Conservation (phyloP, 2,329 filamentous ascomycete genomes). For the Claviceps africana region DNA sequence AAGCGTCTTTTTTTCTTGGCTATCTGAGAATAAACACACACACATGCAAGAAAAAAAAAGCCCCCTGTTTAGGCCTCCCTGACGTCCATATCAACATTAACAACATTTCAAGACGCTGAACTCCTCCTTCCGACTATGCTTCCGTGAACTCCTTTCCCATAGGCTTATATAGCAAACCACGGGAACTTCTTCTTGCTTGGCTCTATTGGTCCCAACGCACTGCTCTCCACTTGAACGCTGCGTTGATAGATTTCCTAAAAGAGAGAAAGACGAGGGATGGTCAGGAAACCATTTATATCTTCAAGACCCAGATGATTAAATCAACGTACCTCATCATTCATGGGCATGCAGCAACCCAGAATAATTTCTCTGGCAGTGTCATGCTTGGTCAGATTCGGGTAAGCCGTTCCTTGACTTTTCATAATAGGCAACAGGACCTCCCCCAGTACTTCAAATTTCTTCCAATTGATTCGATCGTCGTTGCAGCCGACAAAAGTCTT, state of each 20-base stretch:
- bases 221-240: conserved; percentile 44
- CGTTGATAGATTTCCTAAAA: conserved; percentile 50
- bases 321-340: conserved; percentile 73
- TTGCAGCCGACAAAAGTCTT: conserved; percentile 68
- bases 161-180: conserved; percentile 42
- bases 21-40: no score
- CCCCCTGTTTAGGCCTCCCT: not conserved
- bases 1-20: no score
- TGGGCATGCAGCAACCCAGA: conserved; percentile 65
- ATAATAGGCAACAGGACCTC: conserved; percentile 85
- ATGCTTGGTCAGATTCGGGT: conserved; percentile 55
- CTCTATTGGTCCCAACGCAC: conserved; percentile 30
- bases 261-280: not conserved
- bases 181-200: conserved; percentile 50
- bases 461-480: conserved; percentile 80
- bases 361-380: conserved; percentile 62
- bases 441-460: conserved; percentile 92
- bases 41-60: not conserved
- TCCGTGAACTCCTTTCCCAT: conserved; percentile 15
- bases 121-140: conserved; percentile 2
- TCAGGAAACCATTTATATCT: not conserved
- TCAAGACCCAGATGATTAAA: not conserved
- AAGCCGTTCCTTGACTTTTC: conserved; percentile 76
- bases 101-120: conserved; percentile 4
- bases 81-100: conserved; percentile 3